Evolutionary conservation across 331 rosid genomes (phyloP).

Genomic region (Malus hybrid): DNA sequence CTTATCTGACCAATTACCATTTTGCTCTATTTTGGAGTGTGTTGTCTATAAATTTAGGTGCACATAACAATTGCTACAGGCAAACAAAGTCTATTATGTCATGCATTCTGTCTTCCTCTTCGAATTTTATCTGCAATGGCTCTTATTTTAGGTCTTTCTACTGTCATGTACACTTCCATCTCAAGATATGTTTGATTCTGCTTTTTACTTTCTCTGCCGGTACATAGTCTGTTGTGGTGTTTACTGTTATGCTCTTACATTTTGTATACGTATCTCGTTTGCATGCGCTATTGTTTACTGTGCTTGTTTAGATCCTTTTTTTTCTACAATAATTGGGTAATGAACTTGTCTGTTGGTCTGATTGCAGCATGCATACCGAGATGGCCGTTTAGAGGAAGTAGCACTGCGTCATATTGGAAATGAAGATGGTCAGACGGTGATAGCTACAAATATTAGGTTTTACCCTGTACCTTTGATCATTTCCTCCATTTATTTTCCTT

Average conservation of each 20-base stretch:
- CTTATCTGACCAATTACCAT: not conserved
- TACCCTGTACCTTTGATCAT: not conserved
- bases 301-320: not conserved
- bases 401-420: conserved; percentile 81
- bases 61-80: not conserved
- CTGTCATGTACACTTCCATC: not conserved
- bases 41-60: not conserved
- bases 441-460: conserved; percentile 80
- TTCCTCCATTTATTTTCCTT: not conserved
- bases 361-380: conserved; percentile 78
- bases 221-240: not conserved
- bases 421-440: conserved; percentile 69
- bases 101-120: not conserved
- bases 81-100: not conserved
- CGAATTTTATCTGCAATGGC: not conserved
- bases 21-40: not conserved
- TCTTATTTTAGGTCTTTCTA: not conserved
- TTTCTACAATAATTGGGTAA: conserved; percentile 1
- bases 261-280: not conserved
- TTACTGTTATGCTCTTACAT: not conserved
- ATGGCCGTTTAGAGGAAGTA: conserved; percentile 77
- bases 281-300: not conserved
- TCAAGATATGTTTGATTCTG: not conserved
- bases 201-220: not conserved
- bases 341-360: conserved; percentile 8